phyloP scores from a whole-genome alignment of 148 eudicot species.

The Camellia sinensis region DNA sequence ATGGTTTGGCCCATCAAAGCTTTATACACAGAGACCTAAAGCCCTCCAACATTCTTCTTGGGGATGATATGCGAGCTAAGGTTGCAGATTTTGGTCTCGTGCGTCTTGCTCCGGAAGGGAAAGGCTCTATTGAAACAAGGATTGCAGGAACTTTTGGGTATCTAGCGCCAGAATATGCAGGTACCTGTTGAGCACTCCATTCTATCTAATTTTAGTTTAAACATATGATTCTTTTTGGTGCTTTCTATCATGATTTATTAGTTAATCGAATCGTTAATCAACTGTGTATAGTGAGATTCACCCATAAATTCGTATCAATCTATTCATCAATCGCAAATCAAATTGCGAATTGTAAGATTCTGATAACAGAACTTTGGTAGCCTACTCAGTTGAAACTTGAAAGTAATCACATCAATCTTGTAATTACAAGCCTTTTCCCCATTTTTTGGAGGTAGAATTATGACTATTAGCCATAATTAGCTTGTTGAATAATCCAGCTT shows the following conservation, averaged over 20 bases:
- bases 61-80: slow-evolving; percentile 95
- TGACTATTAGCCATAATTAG: too few relatives aligned
- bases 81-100: slow-evolving; percentile 97
- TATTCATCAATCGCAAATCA: too few relatives aligned
- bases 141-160: slow-evolving; percentile 96
- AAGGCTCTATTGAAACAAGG: slow-evolving; percentile 80
- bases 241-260: neutral
- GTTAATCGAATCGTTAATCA: too few relatives aligned
- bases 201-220: neutral
- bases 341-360: neutral
- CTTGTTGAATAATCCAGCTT: too few relatives aligned
- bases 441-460: too few relatives aligned
- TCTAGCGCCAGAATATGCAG: slow-evolving; percentile 98
- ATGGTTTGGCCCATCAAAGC: slow-evolving; percentile 82
- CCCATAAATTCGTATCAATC: too few relatives aligned
- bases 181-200: slow-evolving; percentile 27
- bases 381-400: neutral
- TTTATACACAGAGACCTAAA: slow-evolving; percentile 86
- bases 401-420: neutral
- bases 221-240: neutral
- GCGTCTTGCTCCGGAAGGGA: slow-evolving; percentile 91
- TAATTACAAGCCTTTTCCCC: neutral
- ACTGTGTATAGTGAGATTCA: too few relatives aligned
- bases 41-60: slow-evolving; percentile 89
- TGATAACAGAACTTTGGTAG: neutral